Evolutionary conservation across 148 eudicot genomes (phyloP).

Genomic region (Chenopodium berlandieri): DNA sequence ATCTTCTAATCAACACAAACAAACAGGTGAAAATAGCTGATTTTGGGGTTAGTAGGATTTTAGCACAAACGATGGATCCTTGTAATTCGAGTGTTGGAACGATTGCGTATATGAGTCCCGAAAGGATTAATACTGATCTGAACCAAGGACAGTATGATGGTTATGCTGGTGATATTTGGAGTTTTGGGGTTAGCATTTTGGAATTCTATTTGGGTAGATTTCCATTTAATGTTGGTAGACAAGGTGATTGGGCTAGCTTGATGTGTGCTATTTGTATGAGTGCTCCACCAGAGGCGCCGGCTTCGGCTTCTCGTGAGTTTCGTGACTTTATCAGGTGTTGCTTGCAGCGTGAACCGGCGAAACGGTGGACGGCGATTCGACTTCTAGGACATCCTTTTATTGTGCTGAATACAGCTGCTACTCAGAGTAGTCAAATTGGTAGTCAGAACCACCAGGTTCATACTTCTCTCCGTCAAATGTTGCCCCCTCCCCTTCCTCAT

Average conservation of each 20-base stretch:
- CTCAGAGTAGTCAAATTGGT: not conserved
- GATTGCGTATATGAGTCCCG: constrained; percentile 89
- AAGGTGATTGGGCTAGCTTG: constrained; percentile 81
- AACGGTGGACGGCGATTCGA: constrained; percentile 58
- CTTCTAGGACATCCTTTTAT: constrained; percentile 65
- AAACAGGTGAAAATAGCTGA: constrained; percentile 67
- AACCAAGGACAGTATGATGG: constrained; percentile 80
- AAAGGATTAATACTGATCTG: constrained; percentile 75
- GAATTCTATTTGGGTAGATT: constrained; percentile 74
- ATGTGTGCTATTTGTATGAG: constrained; percentile 82
- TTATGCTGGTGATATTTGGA: constrained; percentile 86
- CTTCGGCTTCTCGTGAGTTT: constrained; percentile 58
- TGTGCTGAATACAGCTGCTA: constrained; percentile 23
- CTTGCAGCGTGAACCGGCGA: constrained; percentile 70
- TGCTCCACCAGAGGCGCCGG: constrained; percentile 72
- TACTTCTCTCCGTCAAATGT: constrained; percentile 42
- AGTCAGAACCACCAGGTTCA: constrained; percentile 36
- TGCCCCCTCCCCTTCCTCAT: constrained; percentile 58
- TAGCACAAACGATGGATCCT: constrained; percentile 78
- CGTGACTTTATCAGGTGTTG: constrained; percentile 70
- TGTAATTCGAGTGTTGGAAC: constrained; percentile 85
- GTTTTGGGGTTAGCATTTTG: constrained; percentile 72
- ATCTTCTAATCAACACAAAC: constrained; percentile 49
- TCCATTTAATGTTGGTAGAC: constrained; percentile 64
- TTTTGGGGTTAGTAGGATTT: constrained; percentile 64